Percentiles rank a stretch among this genome's conserved stretches.
Conservation (phyloP, 352 stramenopile genomes). For the Lagenidium sp. region DNA sequence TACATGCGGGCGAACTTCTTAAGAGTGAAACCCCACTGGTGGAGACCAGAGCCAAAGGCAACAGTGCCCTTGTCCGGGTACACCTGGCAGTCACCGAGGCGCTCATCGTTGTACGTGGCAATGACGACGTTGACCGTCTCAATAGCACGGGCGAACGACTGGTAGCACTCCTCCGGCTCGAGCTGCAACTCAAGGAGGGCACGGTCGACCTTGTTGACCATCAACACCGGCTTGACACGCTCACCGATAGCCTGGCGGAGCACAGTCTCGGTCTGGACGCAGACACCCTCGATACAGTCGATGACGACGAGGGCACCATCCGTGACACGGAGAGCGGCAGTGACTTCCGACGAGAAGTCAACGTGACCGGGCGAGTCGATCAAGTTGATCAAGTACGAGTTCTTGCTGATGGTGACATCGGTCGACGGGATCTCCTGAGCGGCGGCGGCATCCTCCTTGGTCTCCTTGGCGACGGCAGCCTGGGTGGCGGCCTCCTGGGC, state of each 20-base stretch:
- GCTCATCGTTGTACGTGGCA: slow-evolving; percentile 98
- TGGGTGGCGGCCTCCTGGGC: slow-evolving; percentile 79
- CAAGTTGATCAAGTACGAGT: slow-evolving; percentile 99
- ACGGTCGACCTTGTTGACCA: slow-evolving; percentile 99
- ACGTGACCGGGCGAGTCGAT: slow-evolving; percentile 99
- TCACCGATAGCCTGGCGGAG: slow-evolving; percentile 97
- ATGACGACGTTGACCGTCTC: slow-evolving; percentile 99
- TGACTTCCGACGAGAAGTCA: slow-evolving; percentile 99
- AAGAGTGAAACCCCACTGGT: slow-evolving; percentile 99
- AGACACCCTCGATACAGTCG: slow-evolving; percentile 99
- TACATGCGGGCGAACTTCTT: slow-evolving; percentile 99
- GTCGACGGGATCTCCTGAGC: slow-evolving; percentile 18
- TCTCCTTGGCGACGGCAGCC: slow-evolving; percentile 48
- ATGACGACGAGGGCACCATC: slow-evolving; percentile 99
- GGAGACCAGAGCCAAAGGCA: slow-evolving; percentile 98
- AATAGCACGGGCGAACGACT: slow-evolving; percentile 97
- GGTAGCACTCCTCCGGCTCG: slow-evolving; percentile 98
- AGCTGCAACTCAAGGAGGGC: slow-evolving; percentile 98
- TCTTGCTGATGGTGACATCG: slow-evolving; percentile 92
- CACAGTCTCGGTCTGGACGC: slow-evolving; percentile 99
- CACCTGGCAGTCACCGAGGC: slow-evolving; percentile 96
- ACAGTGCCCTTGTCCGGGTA: slow-evolving; percentile 98
- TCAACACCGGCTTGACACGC: slow-evolving; percentile 97
- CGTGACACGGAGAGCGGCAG: slow-evolving; percentile 97
- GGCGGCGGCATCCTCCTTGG: slow-evolving; percentile 13